Evolutionary conservation across 2,329 filamentous ascomycete species (phyloP), one percentile per base, ranked within the genome.

Genomic region (Sphaerulina musiva): DNA sequence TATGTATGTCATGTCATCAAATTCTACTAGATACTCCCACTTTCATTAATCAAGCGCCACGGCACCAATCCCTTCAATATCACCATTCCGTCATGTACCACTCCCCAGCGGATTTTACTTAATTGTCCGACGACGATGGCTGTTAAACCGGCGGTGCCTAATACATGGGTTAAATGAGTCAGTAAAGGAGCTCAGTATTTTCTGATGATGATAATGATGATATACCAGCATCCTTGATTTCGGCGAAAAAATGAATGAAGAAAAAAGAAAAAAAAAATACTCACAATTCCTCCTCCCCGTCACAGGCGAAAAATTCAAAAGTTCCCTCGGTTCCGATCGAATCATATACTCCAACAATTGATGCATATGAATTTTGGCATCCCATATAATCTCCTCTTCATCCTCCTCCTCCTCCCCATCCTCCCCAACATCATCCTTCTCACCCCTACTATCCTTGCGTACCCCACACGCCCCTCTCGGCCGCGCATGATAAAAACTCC

Each of bases 11-110:
- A 17, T 9, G 4, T 10, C n/a, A 11, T 26, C 20, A 20, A 1
- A 29, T 29, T 20, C 41, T 43, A 43, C 23, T 23, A 10, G 20
- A 2, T 31, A 14, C 45, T 42, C 31, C 61, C 57, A 23, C 59
- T 53, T n/a, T 59, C 53, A 41, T 53, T 56, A 46, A 71, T 68
- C 50, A 72, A 58, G 38, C 70, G 62, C 70, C 70, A 72, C 44
- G 70, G 68, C 45, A 72, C 70, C 36, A 74, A 58, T 3, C 70
- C 70, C 51, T 66, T 68, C 36, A 84, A 61, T 2, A 84, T 80
- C 58, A 79, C 76, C 70, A 82, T 81, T 0, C 78, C 81, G 61
- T 82, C 78, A 58, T 83, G 80, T 4, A 84, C 77, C 3, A 84
- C 80, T 0, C 79, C 80, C 81, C 82, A 84, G 48, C 81, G 64